These are phyloP conservation scores for Quercus dentata DNA, from an alignment of 306 rosid species.

Conservation along the genomic window DNA sequence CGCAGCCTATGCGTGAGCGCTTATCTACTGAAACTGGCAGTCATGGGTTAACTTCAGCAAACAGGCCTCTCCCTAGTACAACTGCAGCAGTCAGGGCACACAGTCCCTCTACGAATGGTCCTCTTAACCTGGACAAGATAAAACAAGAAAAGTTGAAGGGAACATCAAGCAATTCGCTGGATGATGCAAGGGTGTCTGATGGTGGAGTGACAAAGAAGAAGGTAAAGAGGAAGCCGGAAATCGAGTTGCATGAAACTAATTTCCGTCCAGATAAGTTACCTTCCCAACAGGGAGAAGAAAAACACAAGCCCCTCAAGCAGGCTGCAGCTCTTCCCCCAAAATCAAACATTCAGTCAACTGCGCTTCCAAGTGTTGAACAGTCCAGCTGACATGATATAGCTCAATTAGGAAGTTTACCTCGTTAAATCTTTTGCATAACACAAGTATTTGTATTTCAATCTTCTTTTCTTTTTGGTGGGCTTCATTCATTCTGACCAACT, in stretches of 20 bases:
- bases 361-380: constrained; percentile 67
- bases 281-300: constrained; percentile 68
- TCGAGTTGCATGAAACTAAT: constrained; percentile 57
- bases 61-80: constrained; percentile 44
- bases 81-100: constrained; percentile 43
- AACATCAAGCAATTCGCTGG: constrained; percentile 51
- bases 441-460: constrained; percentile 11
- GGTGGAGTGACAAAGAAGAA: constrained; percentile 62
- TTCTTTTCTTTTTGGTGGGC: constrained; percentile 21
- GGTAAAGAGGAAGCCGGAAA: constrained; percentile 74
- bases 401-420: constrained; percentile 38
- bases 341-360: constrained; percentile 57
- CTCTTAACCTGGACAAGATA: constrained; percentile 27
- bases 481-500: constrained; percentile 32
- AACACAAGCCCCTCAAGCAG: constrained; percentile 57
- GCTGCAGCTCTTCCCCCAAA: constrained; percentile 49
- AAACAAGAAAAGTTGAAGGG: constrained; percentile 75
- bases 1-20: constrained; percentile 56
- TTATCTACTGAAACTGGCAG: constrained; percentile 49
- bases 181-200: constrained; percentile 59
- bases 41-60: constrained; percentile 39
- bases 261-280: constrained; percentile 51
- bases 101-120: constrained; percentile 46
- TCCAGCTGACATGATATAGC: constrained; percentile 67
- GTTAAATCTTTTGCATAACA: constrained; percentile 32